These are phyloP conservation scores for Hypoxylon sp. DNA, from an alignment of 2,329 filamentous ascomycete genomes.

Conservation along the genomic window DNA sequence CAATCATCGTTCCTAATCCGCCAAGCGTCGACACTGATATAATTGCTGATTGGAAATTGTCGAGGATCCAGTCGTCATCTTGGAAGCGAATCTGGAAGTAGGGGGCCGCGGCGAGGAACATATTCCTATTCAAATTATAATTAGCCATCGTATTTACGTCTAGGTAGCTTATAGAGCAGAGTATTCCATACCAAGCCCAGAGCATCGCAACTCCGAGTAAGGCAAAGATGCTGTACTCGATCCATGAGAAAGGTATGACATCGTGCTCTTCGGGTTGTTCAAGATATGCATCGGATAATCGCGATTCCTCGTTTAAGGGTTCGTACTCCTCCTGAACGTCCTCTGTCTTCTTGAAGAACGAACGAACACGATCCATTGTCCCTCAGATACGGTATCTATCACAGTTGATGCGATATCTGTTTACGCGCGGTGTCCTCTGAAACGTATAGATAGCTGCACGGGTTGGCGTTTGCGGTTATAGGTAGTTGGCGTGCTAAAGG, in stretches of 20 bases:
- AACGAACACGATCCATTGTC: slow-evolving; percentile 59
- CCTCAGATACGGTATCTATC: slow-evolving; percentile 5
- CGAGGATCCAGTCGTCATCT: slow-evolving; percentile 76
- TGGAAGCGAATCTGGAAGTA: slow-evolving; percentile 91
- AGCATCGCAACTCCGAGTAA: slow-evolving; percentile 93
- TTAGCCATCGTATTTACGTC: slow-evolving; percentile 27
- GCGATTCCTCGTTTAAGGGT: slow-evolving; percentile 53
- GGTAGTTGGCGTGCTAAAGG: slow-evolving; percentile 24
- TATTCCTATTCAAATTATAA: slow-evolving; percentile 76
- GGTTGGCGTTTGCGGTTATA: slow-evolving; percentile 12
- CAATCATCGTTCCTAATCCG: slow-evolving; percentile 81
- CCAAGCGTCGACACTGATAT: slow-evolving; percentile 87
- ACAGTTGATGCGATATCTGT: background rate
- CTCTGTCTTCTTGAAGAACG: slow-evolving; percentile 55
- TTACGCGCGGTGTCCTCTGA: slow-evolving; percentile 16
- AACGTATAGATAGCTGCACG: slow-evolving; percentile 4
- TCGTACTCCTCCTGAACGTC: slow-evolving; percentile 57
- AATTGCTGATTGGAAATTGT: slow-evolving; percentile 91
- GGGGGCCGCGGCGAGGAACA: slow-evolving; percentile 95
- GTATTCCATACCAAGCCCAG: slow-evolving; percentile 85
- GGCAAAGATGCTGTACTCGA: slow-evolving; percentile 88
- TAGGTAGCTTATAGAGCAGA: background rate
- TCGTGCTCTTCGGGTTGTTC: slow-evolving; percentile 54
- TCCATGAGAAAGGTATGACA: slow-evolving; percentile 79
- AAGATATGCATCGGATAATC: slow-evolving; percentile 36